These are phyloP conservation scores for Neurospora crassa DNA, from an alignment of 2,329 filamentous ascomycete species.

Conservation along the genomic window DNA sequence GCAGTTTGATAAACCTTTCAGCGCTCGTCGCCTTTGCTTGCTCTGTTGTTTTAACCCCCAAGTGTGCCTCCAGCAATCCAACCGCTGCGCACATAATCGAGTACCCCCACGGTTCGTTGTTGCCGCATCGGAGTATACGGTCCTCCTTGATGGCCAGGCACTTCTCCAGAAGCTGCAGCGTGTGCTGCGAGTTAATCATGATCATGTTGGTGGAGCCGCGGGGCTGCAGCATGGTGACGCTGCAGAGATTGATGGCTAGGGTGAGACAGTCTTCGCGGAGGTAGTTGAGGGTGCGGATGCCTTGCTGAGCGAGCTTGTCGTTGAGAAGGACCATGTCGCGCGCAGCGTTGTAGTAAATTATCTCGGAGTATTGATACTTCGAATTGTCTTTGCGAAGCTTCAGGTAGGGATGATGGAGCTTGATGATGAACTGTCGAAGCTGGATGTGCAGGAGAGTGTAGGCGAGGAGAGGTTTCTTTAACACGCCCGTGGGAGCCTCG, in stretches of 20 bases:
- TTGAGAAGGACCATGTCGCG: slow-evolving; percentile 53
- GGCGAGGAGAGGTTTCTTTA: slow-evolving; percentile 47
- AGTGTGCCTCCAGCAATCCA: slow-evolving; percentile 48
- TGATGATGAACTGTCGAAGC: slow-evolving; percentile 51
- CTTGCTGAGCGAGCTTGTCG: slow-evolving; percentile 49
- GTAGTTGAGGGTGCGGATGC: slow-evolving; percentile 49
- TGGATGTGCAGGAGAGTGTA: slow-evolving; percentile 53
- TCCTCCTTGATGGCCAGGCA: slow-evolving; percentile 53
- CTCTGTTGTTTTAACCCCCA: slow-evolving; percentile 47
- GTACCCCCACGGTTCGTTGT: slow-evolving; percentile 56
- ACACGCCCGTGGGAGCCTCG: slow-evolving; percentile 24
- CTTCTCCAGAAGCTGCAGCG: slow-evolving; percentile 50
- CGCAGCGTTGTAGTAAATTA: slow-evolving; percentile 53
- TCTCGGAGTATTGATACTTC: slow-evolving; percentile 53
- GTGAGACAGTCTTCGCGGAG: slow-evolving; percentile 50
- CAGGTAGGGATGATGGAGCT: slow-evolving; percentile 50
- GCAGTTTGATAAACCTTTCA: slow-evolving; percentile 48
- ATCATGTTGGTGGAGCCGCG: slow-evolving; percentile 50
- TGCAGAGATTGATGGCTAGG: slow-evolving; percentile 51
- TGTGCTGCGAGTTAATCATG: slow-evolving; percentile 52
- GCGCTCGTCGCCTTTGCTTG: slow-evolving; percentile 49
- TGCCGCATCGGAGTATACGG: slow-evolving; percentile 49
- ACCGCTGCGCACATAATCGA: slow-evolving; percentile 53
- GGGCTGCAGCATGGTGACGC: slow-evolving; percentile 51
- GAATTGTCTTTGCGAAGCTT: slow-evolving; percentile 50